Conservation (phyloP, 805 yeast species). For the Lachancea kluyveri region DNA sequence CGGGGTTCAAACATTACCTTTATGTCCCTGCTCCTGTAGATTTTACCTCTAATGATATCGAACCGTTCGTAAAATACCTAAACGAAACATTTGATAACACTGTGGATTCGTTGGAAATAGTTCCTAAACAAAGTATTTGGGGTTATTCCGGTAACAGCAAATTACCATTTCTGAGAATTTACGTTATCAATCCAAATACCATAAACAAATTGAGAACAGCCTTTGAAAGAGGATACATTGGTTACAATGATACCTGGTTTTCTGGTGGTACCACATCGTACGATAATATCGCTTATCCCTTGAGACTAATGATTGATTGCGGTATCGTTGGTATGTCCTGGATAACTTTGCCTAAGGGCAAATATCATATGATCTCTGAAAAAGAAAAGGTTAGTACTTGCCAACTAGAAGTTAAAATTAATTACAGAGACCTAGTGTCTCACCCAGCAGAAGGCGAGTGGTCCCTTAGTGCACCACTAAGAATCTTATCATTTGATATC, state of each 20-base stretch:
- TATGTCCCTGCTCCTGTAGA: constrained; percentile 88
- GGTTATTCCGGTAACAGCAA: constrained; percentile 78
- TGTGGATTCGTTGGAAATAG: constrained; percentile 60
- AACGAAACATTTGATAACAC: constrained; percentile 44
- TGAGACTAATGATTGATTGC: constrained; percentile 89
- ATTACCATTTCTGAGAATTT: constrained; percentile 73
- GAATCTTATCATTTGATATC: constrained; percentile 91
- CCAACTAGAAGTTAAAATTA: constrained; percentile 75
- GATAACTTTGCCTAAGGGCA: constrained; percentile 80
- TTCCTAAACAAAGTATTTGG: constrained; percentile 82
- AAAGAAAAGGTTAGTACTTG: constrained; percentile 57
- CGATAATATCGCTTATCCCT: constrained; percentile 81
- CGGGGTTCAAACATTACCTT: constrained; percentile 83
- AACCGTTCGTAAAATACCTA: constrained; percentile 40
- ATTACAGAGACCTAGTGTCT: constrained; percentile 61
- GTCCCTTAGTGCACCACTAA: constrained; percentile 87
- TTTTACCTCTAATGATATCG: constrained; percentile 51
- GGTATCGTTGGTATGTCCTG: constrained; percentile 95
- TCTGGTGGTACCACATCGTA: constrained; percentile 62
- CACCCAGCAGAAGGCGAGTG: constrained; percentile 92
- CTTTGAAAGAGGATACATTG: constrained; percentile 77
- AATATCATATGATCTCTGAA: constrained; percentile 45
- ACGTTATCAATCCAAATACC: constrained; percentile 56
- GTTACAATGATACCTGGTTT: constrained; percentile 58
- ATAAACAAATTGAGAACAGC: constrained; percentile 67